Base-by-base conservation (phyloP, 306 rosid species). In the Prunus mongolica region DNA sequence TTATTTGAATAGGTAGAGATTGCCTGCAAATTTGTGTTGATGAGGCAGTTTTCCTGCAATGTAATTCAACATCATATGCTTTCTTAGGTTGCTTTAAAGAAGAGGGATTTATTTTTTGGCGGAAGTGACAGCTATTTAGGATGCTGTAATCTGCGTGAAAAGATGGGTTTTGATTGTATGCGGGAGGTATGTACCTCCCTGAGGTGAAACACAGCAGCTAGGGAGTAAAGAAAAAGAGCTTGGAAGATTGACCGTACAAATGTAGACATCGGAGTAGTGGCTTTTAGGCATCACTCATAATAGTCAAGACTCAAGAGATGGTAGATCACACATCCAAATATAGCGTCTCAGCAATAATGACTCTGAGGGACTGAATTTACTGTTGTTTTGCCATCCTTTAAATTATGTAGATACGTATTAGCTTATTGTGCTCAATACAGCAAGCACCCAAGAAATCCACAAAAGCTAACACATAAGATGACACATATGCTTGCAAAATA, bases 61-160 rank as follows among this genome's bases (percentile, higher is more conserved):
- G 22, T 18, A 20, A 0, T 4, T 64, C 34, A 32, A 64, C 69
- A 64, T 34, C 4, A 1, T 0, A 64, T n/a, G 19, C 3, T 60
- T 6, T 24, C 27, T 60, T 7, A 25, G 34, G 34, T 12, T 60
- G 25, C 12, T 57, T 38, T 57, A 12, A 34, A 5, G 16, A 65
- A 65, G 4, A 11, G 1, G 2, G 8, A 10, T 41, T n/a, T 28
- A 13, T 1, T 62, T 14, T 61, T 61, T 2, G 2, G 0, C 0
- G n/a, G 38, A 62, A 62, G 28, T 28, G 18, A 1, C 15, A 62
- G 44, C 38, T 62, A 6, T 14, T 30, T 38, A 38, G 16, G 67
- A 64, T 19, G 51, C 50, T 0, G n/a, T 0, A 19, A 32, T 28
- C 25, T 30, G 68, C 16, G 68, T 30, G 46, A 0, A 64, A 32